phyloP scores from a whole-genome alignment of 1,284 basidiomycete species.

The Rhodotorula sp. region DNA sequence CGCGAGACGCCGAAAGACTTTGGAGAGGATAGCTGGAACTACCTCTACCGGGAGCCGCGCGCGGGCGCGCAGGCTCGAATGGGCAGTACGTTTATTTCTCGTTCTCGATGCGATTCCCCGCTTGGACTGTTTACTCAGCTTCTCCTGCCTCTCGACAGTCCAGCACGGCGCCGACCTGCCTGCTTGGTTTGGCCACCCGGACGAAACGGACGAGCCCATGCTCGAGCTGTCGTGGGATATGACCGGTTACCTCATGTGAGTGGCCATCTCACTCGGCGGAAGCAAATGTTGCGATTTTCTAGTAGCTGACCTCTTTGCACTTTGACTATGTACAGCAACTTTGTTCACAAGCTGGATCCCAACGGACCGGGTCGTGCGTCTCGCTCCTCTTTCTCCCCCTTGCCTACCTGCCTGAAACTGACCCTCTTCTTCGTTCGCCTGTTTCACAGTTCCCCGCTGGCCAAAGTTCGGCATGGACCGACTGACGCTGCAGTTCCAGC shows the following conservation, averaged over 20 bases:
- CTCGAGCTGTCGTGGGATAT: conserved; percentile 28
- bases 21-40: conserved; percentile 38
- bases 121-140: not conserved
- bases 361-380: conserved; percentile 37
- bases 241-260: conserved; percentile 39
- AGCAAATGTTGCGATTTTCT: no score
- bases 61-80: conserved; percentile 18
- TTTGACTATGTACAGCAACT: conserved; percentile 21
- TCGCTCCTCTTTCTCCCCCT: not conserved
- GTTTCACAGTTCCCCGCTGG: conserved; percentile 27
- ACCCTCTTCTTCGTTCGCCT: not conserved
- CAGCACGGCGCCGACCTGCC: conserved; percentile 36
- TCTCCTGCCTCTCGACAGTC: not conserved
- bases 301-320: no score
- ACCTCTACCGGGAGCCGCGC: conserved; percentile 20
- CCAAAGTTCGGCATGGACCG: conserved; percentile 36
- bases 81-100: conserved; percentile 21
- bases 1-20: conserved; percentile 41
- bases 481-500: conserved; percentile 29
- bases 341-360: conserved; percentile 29
- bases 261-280: not conserved
- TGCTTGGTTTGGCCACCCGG: conserved; percentile 34
- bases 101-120: no score
- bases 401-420: not conserved
- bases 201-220: conserved; percentile 16